A percentile compares a stretch with the other conserved stretches of the same genome.
Conservation (phyloP, 176 grass and related monocot genomes). For the Cenchrus purpureus region DNA sequence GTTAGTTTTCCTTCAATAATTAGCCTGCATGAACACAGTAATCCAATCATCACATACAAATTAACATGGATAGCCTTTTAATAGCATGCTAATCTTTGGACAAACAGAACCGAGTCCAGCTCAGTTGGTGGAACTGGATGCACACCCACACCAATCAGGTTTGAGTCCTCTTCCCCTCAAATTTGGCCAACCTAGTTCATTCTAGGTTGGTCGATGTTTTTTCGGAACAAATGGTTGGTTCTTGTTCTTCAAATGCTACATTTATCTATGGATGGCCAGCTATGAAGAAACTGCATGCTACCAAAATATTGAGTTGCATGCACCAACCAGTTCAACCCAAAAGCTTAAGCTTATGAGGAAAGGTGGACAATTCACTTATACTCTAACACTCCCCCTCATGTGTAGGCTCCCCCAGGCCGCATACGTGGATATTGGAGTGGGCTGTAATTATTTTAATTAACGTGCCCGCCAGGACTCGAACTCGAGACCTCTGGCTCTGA, state of each 20-base stretch:
- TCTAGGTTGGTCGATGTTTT: too few species aligned
- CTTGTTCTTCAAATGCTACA: neutral
- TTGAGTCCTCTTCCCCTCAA: neutral
- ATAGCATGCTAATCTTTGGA: neutral
- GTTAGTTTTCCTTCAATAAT: conserved; percentile 94
- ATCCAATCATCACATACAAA: conserved; percentile 36
- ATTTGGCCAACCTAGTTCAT: neutral
- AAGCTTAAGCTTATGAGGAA: too few species aligned
- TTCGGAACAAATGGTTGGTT: neutral
- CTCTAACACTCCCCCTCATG: too few species aligned
- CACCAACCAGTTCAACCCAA: too few species aligned
- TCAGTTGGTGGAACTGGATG: neutral
- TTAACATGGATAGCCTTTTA: conserved; percentile 19
- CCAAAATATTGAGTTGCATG: neutral
- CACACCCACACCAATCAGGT: neutral
- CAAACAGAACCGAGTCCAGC: neutral
- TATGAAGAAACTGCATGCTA: neutral
- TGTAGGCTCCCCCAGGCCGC: too few species aligned
- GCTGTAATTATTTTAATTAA: too few species aligned
- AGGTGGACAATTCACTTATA: too few species aligned
- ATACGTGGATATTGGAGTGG: too few species aligned
- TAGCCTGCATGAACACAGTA: conserved; percentile 68
- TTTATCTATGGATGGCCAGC: neutral
- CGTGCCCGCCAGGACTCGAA: too few species aligned
- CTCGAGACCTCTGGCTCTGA: too few species aligned